Evolutionary conservation across 768 basidiomycete genomes (phyloP).

Genomic region (Pseudohyphozyma bogoriensis): DNA sequence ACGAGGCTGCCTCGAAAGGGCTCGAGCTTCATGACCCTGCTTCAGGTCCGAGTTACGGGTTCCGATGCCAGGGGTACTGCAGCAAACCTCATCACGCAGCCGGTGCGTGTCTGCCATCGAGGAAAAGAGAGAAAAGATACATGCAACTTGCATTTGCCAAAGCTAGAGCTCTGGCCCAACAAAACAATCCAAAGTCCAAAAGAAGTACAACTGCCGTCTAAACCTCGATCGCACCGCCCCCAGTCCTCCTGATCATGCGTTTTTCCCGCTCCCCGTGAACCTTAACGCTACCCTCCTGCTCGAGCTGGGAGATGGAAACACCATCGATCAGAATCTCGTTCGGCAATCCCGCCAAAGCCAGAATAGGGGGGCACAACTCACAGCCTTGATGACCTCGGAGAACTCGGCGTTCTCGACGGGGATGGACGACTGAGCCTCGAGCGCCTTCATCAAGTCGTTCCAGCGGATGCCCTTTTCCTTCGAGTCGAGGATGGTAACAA

Average conservation of each 20-base stretch:
- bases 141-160: no score
- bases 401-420: conserved; percentile 73
- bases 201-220: neutral
- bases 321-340: conserved; percentile 7
- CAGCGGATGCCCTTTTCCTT: conserved; percentile 61
- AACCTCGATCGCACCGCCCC: conserved; percentile 20
- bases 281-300: conserved; percentile 77
- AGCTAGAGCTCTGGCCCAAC: no score
- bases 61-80: no score
- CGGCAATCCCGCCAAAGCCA: conserved; percentile 2
- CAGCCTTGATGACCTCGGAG: conserved; percentile 40
- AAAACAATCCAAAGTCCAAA: neutral
- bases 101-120: no score
- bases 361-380: conserved; percentile 19
- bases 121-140: no score
- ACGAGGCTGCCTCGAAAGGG: no score
- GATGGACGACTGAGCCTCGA: conserved; percentile 76
- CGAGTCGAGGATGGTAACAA: conserved; percentile 43
- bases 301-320: conserved; percentile 42
- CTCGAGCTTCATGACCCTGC: no score
- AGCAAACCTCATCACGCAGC: no score
- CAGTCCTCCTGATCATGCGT: conserved; percentile 51
- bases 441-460: conserved; percentile 64
- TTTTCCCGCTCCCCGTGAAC: conserved; percentile 78
- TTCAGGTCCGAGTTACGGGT: no score